Evolutionary conservation across 257 asterid species (phyloP).

Genomic region (Handroanthus guayacan): DNA sequence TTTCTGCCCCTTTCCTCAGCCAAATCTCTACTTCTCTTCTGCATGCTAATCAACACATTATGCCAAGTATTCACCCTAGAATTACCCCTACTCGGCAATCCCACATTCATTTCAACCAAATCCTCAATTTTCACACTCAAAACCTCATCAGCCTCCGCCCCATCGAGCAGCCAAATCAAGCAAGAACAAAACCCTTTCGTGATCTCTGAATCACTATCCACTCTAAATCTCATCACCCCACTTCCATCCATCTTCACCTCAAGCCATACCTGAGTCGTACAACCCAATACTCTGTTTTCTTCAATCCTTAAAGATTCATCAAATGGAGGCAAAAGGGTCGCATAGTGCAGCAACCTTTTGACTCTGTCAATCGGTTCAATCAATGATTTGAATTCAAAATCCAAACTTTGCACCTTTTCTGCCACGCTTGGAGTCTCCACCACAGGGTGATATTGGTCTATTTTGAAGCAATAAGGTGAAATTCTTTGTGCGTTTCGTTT

Average conservation of each 20-base stretch:
- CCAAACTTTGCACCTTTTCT: constrained; percentile 51
- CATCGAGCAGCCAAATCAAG: constrained; percentile 76
- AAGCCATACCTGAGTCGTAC: constrained; percentile 93
- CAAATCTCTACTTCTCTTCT: constrained; percentile 63
- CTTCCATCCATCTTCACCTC: constrained; percentile 55
- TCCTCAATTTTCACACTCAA: constrained; percentile 62
- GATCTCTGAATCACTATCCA: constrained; percentile 85
- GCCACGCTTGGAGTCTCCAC: constrained; percentile 44
- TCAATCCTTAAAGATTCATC: constrained; percentile 48
- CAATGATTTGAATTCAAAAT: constrained; percentile 65
- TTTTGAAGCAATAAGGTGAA: constrained; percentile 32
- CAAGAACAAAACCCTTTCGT: constrained; percentile 85
- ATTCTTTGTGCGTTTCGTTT: background rate
- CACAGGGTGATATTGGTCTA: constrained; percentile 20
- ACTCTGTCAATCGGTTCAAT: constrained; percentile 76
- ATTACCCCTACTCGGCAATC: constrained; percentile 58
- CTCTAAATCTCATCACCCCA: constrained; percentile 51
- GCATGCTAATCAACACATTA: constrained; percentile 75
- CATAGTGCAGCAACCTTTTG: constrained; percentile 66
- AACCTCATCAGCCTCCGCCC: constrained; percentile 68
- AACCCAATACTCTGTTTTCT: constrained; percentile 78
- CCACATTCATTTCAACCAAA: constrained; percentile 73
- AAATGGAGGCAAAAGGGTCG: constrained; percentile 55
- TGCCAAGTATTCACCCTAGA: constrained; percentile 92
- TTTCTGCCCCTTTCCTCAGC: constrained; percentile 43